Evolutionary conservation across 108 stramenopile species (phyloP).

Genomic region (Pseudonitzschia pungens): DNA sequence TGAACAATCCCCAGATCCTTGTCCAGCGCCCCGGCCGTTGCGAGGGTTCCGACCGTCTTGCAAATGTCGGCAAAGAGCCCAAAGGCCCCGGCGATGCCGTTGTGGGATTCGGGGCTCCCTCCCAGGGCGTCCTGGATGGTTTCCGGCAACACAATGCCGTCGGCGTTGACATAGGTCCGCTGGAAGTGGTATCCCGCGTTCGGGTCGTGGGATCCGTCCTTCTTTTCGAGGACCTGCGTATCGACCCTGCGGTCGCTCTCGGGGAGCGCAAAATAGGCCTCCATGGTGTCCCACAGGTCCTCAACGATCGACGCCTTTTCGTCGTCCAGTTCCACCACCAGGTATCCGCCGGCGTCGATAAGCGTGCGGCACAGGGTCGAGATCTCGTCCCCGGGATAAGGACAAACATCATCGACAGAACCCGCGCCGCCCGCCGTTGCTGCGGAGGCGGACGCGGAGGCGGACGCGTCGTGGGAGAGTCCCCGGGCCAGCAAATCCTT

Average conservation of each 20-base stretch:
- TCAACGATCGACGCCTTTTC: constrained; percentile 1
- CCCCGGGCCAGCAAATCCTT: background rate
- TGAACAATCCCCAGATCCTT: background rate
- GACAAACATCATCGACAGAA: background rate
- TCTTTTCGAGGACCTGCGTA: constrained; percentile 11
- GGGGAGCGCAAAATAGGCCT: constrained; percentile 5
- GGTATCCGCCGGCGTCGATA: constrained; percentile 13
- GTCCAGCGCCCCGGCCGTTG: constrained; percentile 6
- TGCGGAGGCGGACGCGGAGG: background rate
- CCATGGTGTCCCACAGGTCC: constrained; percentile 26
- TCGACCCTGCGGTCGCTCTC: background rate
- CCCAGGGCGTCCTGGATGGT: constrained; percentile 22
- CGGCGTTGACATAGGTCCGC: constrained; percentile 15
- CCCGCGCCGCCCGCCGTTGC: background rate
- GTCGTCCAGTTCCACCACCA: constrained; percentile 18
- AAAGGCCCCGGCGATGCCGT: constrained; percentile 5
- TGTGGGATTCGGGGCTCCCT: background rate
- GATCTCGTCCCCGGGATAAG: background rate
- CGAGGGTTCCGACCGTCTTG: constrained; percentile 9
- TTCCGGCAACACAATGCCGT: constrained; percentile 10
- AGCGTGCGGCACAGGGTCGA: constrained; percentile 2
- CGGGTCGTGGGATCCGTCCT: constrained; percentile 15
- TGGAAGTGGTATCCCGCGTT: constrained; percentile 21
- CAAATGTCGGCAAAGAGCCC: constrained; percentile 10
- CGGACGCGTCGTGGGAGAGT: background rate